Percentiles rank a stretch among this genome's conserved stretches.
These are phyloP conservation scores for Coemansia sp. DNA, from an alignment of 192 early-diverging fungal genomes.

Conservation along the genomic window DNA sequence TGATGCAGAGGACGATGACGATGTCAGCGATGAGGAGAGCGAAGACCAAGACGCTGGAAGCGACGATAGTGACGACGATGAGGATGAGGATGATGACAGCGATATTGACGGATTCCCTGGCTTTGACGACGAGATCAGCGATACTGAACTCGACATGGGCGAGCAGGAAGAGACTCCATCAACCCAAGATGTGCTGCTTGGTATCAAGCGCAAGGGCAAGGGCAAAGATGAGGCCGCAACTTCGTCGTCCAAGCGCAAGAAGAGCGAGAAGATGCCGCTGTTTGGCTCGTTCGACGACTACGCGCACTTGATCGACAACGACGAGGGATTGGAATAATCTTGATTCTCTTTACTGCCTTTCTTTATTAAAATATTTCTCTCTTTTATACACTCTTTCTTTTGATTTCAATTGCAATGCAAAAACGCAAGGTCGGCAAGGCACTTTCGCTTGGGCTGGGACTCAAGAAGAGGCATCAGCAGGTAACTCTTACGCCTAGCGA, in stretches of 20 bases:
- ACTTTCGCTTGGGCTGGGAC: slow-evolving; percentile 23
- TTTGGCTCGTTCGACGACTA: slow-evolving; percentile 77
- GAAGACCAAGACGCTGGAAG: slow-evolving; percentile 56
- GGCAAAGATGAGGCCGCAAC: slow-evolving; percentile 19
- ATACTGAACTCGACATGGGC: slow-evolving; percentile 12
- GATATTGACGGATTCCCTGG: slow-evolving; percentile 40
- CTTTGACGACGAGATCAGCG: slow-evolving; percentile 32
- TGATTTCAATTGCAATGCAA: slow-evolving; percentile 28
- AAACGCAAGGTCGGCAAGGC: slow-evolving; percentile 33
- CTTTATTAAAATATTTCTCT: neutral
- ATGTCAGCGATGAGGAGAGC: slow-evolving; percentile 53
- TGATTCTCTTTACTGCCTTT: neutral
- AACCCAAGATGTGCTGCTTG: slow-evolving; percentile 11
- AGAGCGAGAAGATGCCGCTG: slow-evolving; percentile 64
- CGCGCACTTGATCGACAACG: slow-evolving; percentile 56
- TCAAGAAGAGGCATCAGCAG: slow-evolving; percentile 22
- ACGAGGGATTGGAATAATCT: slow-evolving; percentile 42
- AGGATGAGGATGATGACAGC: slow-evolving; percentile 59
- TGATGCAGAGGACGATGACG: slow-evolving; percentile 49
- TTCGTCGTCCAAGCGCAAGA: slow-evolving; percentile 55
- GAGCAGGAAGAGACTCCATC: neutral
- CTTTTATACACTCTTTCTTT: slow-evolving; percentile 7
- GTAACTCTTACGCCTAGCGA: slow-evolving; percentile 9
- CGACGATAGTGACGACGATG: slow-evolving; percentile 59
- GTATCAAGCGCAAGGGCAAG: slow-evolving; percentile 45